Evolutionary conservation across 352 stramenopile species (phyloP).

Genomic region (Globisporangium yorkense): DNA sequence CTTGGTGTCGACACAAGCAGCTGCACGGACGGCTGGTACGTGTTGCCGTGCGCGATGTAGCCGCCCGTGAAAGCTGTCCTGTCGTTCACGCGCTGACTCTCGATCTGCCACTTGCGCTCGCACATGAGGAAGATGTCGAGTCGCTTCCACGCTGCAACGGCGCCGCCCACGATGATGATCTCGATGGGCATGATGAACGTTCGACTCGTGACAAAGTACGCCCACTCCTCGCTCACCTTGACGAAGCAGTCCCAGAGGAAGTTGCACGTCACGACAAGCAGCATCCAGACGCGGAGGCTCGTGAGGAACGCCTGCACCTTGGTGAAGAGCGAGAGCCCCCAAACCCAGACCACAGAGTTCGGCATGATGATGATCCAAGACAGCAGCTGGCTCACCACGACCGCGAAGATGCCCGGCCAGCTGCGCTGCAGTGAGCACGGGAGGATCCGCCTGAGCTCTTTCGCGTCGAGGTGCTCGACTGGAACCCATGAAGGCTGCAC

Average conservation of each 20-base stretch:
- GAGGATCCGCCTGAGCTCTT: constrained; percentile 10
- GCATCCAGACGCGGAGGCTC: constrained; percentile 27
- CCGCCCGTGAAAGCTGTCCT: constrained; percentile 9
- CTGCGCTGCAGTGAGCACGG: constrained; percentile 40
- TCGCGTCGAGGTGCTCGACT: constrained; percentile 8
- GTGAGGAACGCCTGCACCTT: constrained; percentile 44
- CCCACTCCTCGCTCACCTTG: constrained; percentile 28
- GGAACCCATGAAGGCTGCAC: constrained; percentile 12
- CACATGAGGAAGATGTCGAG: constrained; percentile 22
- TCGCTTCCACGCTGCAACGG: constrained; percentile 10
- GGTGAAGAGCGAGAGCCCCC: constrained; percentile 22
- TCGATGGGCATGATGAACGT: constrained; percentile 23
- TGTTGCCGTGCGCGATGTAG: constrained; percentile 20
- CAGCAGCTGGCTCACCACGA: constrained; percentile 23
- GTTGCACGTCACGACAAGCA: constrained; percentile 31
- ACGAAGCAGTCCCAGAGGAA: constrained; percentile 27
- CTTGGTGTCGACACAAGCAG: constrained; percentile 8
- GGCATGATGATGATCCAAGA: constrained; percentile 57
- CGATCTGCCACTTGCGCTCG: constrained; percentile 22
- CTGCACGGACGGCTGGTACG: constrained; percentile 20
- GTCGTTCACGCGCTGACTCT: constrained; percentile 23
- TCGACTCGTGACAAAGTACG: constrained; percentile 19
- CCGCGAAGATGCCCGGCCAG: constrained; percentile 24
- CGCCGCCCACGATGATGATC: constrained; percentile 18
- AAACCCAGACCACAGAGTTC: constrained; percentile 44